Evolutionary conservation across 2,329 filamentous ascomycete genomes (phyloP).

Genomic region (Aureobasidium musti): DNA sequence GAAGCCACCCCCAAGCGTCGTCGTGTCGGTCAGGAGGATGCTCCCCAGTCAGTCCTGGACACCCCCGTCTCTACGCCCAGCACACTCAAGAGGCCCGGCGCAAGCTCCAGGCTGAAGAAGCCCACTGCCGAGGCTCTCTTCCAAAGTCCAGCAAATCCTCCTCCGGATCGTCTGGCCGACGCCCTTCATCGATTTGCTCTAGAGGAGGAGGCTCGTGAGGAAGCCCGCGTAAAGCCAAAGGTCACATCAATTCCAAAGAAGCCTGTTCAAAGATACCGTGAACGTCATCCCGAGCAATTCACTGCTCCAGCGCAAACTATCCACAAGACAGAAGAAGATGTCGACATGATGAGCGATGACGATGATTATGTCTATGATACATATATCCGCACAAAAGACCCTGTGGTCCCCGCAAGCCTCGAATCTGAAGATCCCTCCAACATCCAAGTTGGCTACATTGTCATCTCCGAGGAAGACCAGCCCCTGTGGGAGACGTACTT

Average conservation of each 20-base stretch:
- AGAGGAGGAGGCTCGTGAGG: constrained; percentile 30
- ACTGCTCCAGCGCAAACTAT: constrained; percentile 10
- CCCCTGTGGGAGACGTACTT: constrained; percentile 60
- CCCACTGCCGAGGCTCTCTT: constrained; percentile 27
- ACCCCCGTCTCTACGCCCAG: constrained; percentile 7
- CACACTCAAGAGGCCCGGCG: constrained; percentile 31
- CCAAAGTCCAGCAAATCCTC: constrained; percentile 30
- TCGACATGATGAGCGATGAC: constrained; percentile 49
- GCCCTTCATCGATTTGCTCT: constrained; percentile 29
- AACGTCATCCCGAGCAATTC: constrained; percentile 38
- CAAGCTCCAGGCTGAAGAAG: constrained; percentile 25
- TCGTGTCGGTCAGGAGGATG: constrained; percentile 10
- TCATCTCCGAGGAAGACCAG: constrained; percentile 55
- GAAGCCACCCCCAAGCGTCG: constrained; percentile 27
- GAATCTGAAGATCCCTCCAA: constrained; percentile 32
- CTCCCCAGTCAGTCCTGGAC: not conserved
- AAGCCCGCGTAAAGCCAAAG: constrained; percentile 37
- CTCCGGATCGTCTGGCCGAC: constrained; percentile 31
- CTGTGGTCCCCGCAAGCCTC: constrained; percentile 29
- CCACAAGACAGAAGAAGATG: constrained; percentile 38
- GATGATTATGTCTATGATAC: constrained; percentile 64
- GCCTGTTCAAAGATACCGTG: constrained; percentile 41
- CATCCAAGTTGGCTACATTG: constrained; percentile 49
- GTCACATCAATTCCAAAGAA: constrained; percentile 40
- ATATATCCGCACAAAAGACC: constrained; percentile 52